Conservation (phyloP, 257 asterid genomes). For the Solanum pinnatisectum region DNA sequence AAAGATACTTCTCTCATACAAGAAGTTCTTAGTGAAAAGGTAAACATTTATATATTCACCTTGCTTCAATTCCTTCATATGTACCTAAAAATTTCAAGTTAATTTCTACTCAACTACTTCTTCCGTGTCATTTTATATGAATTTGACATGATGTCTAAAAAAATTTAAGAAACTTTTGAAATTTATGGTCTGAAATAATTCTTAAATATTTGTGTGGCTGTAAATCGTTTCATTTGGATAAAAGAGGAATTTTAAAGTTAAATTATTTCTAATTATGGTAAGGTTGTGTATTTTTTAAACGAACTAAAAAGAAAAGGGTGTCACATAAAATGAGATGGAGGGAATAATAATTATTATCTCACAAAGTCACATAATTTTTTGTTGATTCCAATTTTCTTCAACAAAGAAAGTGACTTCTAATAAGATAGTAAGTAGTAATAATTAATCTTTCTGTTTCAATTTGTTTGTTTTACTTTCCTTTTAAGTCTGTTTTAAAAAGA, state of each 20-base stretch:
- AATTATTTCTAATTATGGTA: background rate
- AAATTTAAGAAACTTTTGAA: too few species aligned
- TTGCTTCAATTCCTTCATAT: background rate
- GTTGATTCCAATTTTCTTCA: too few species aligned
- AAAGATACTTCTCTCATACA: slow-evolving; percentile 76
- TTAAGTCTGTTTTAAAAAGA: too few species aligned
- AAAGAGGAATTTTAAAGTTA: background rate
- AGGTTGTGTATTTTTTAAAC: too few species aligned
- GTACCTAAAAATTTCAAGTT: background rate
- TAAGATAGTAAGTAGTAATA: background rate
- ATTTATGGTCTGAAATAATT: too few species aligned
- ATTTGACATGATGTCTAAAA: too few species aligned
- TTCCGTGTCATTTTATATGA: background rate
- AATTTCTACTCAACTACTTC: background rate
- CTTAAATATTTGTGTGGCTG: too few species aligned
- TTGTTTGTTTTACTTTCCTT: background rate
- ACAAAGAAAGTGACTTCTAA: too few species aligned
- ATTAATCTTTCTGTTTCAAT: too few species aligned
- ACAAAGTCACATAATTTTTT: too few species aligned
- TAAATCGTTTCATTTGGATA: background rate
- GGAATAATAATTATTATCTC: background rate
- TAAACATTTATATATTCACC: background rate
- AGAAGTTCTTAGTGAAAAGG: slow-evolving; percentile 89
- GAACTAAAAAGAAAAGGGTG: background rate
- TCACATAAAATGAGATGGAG: too few species aligned